Conservation (phyloP, 805 yeast species). For the Yarrowia keelungensis region DNA sequence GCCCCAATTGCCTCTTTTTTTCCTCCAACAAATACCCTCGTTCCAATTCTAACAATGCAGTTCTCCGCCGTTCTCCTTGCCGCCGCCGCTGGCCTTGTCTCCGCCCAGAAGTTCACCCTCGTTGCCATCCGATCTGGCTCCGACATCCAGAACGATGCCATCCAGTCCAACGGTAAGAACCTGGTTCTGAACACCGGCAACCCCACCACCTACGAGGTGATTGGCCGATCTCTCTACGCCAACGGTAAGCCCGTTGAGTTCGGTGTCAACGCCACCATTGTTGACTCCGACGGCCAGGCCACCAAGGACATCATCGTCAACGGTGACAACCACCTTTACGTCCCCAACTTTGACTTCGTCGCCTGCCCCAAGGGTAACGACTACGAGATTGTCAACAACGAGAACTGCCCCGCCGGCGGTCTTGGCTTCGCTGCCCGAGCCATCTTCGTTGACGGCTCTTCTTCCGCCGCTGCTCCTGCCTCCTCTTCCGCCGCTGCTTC, state of each 20-base stretch:
- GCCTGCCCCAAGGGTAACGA: conserved; percentile 14
- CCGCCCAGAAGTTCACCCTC: conserved; percentile 30
- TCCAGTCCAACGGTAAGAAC: background rate
- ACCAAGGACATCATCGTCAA: conserved; percentile 13
- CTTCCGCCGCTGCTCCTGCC: conserved; percentile 10
- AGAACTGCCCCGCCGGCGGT: background rate
- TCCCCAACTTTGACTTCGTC: conserved; percentile 21
- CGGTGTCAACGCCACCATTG: conserved; percentile 10
- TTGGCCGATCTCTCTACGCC: conserved; percentile 11
- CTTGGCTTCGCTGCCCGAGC: conserved; percentile 20
- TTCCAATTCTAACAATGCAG: background rate
- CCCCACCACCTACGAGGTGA: conserved; percentile 22
- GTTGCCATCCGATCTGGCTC: conserved; percentile 37
- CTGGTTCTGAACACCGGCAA: conserved; percentile 4
- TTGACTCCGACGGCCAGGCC: conserved; percentile 2
- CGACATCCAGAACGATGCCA: conserved; percentile 27
- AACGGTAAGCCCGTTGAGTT: conserved; percentile 32
- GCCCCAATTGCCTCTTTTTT: too few species aligned
- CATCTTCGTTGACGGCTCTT: background rate
- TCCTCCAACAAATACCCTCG: background rate
- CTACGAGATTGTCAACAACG: conserved; percentile 2
- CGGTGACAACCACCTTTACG: conserved; percentile 28
- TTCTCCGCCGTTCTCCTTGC: conserved; percentile 28
- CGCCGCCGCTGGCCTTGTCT: conserved; percentile 25
- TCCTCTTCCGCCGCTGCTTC: background rate